Base-by-base conservation (phyloP, 2,329 filamentous ascomycete species). In the Ophiostoma sp. region DNA sequence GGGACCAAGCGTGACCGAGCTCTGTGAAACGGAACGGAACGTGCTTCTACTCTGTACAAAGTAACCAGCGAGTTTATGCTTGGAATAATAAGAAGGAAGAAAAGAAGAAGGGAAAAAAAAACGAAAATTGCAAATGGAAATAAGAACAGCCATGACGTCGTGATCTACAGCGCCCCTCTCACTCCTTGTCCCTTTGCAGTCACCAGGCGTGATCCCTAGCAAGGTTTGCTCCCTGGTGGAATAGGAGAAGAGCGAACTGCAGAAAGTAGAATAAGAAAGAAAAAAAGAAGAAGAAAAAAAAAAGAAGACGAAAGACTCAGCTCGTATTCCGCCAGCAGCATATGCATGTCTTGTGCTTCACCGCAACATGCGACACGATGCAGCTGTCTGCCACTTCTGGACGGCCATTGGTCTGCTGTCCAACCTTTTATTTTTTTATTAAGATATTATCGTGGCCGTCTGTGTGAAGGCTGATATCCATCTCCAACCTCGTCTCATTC, bases 341-440 rank as follows among this genome's bases (percentile, higher is more conserved):
- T 60, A 66, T 54, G 62, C 57, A 66, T 57, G 68, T 39, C n/a
- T 62, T 41, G 41, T 69, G 68, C 68, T 48, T 57, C 68, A 54
- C 65, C 60, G 68, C 68, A 48, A 57, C 52, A 57, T 57, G 52
- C 23, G 23, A 11, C 52, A 23, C 23, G 5, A 57, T 57, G 17
- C n/a, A 48, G 44, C 44, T 48, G 52, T 27, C 23, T 57, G 52
- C 52, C 44, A 48, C 44, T 27, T 27, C 52, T 57, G n/a, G 52
- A 23, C 52, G 23, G 23, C 52, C 52, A 57, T 57, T 57, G 52
- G 52, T 13, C 52, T 23, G 52, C n/a, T 57, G n/a, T 57, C 52
- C 52, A 57, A 57, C 52, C 52, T 57, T 27, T n/a, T 57, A 3
- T 13, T 57, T 27, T 4, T 57, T 10, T n/a, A n/a, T n/a, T n/a